phyloP scores from a whole-genome alignment of 2,329 filamentous ascomycete genomes.

The Colletotrichum sojae region DNA sequence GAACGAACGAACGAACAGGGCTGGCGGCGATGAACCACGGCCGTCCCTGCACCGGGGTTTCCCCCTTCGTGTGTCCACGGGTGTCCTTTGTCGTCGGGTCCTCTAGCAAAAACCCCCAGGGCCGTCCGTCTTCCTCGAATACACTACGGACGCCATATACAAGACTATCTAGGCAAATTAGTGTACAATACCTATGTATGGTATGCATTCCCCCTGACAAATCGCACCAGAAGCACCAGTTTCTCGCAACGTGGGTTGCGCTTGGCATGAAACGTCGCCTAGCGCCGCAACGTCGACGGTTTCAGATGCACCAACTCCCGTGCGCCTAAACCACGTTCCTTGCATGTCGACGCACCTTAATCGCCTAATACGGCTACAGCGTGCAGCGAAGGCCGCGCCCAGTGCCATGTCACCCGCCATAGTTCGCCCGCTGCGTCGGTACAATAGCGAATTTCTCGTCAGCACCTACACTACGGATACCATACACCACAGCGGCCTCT shows the following conservation, averaged over 20 bases:
- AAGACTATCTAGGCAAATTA: too few species aligned
- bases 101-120: constrained; percentile 3
- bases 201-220: constrained; percentile 26
- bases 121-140: background rate
- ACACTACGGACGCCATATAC: too few species aligned
- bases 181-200: too few species aligned
- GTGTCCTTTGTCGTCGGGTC: too few species aligned
- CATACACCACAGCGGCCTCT: too few species aligned
- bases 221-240: constrained; percentile 16
- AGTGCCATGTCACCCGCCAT: too few species aligned
- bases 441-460: too few species aligned
- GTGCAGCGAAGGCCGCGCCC: too few species aligned
- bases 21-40: constrained; percentile 29
- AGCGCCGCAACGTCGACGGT: constrained; percentile 40
- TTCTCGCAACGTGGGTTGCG: constrained; percentile 36
- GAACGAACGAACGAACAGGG: constrained; percentile 27
- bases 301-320: constrained; percentile 40
- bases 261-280: constrained; percentile 40
- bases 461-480: too few species aligned
- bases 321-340: constrained; percentile 40
- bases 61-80: background rate
- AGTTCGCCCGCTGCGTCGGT: too few species aligned
- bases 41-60: constrained; percentile 26
- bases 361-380: background rate
- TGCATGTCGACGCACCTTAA: constrained; percentile 39